Base-by-base conservation (phyloP, 352 stramenopile species). In the Hyaloperonospora arabidopsidis region DNA sequence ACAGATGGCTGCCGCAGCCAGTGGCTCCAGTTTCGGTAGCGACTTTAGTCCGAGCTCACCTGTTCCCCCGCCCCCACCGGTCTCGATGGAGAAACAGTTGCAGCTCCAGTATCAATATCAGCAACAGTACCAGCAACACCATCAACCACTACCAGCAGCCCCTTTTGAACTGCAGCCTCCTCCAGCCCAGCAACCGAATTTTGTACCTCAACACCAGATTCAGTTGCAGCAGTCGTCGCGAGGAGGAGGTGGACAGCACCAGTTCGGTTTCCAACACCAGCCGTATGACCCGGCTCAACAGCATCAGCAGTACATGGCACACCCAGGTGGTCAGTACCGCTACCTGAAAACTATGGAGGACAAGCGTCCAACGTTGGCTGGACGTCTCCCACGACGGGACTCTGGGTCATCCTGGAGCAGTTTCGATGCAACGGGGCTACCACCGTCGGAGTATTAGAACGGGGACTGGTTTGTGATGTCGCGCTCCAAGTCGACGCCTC, bases 281-380 rank as follows among this genome's bases (percentile, higher is more conserved):
- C 59, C 64, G 22, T 74, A 77, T n/a, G 52, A 72, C 44, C 57
- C 65, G 47, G 29, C 45, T n/a, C 65, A 66, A 21, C 66, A 72
- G 17, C 65, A 68, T 55, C 52, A 67, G 49, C 44, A 57, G 15
- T 76, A 72, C 23, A 65, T 71, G 49, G 54, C 59, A 36, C 60
- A 54, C 40, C 57, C 67, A n/a, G n/a, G n/a, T 12, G 49, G 61
- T 5, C 74, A 82, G 38, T 89, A 72, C 52, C 79, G 78, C 19
- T 89, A 87, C 57, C 61, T 84, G 53, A 86, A 85, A 51, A 72
- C 57, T 45, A 84, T 86, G 69, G 79, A 86, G 36, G 71, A 87
- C 43, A 74, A 74, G 43, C 55, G 65, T 5, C 59, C 47, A 70
- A 80, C 68, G 38, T 54, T 52, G 14, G 45, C 8, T 46, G 53